phyloP scores from a whole-genome alignment of 148 eudicot genomes.

The Nepenthes gracilis region DNA sequence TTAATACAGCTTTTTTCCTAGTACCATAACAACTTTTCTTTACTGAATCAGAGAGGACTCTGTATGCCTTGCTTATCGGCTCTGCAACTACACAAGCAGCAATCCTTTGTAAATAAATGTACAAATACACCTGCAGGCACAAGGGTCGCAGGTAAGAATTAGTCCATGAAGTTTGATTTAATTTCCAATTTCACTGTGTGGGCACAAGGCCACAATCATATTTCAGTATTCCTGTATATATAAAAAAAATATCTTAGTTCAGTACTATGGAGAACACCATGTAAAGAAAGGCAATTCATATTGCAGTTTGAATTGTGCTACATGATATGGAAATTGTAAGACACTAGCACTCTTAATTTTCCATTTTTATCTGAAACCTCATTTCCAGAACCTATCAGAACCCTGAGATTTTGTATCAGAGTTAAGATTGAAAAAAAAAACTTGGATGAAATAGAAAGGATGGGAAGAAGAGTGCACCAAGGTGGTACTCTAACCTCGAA shows the following conservation, averaged over 20 bases:
- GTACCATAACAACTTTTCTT: conserved; percentile 7
- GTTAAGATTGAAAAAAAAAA: too few species aligned
- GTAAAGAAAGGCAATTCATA: not conserved
- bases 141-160: not conserved
- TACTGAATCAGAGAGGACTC: conserved; percentile 24
- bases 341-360: too few species aligned
- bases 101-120: conserved; percentile 44
- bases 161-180: not conserved
- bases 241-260: too few species aligned
- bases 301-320: not conserved
- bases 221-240: too few species aligned
- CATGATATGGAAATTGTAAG: too few species aligned
- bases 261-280: too few species aligned
- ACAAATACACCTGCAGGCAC: conserved; percentile 57
- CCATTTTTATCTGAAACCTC: too few species aligned
- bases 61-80: conserved; percentile 51
- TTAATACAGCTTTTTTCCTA: conserved; percentile 20
- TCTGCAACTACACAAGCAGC: conserved; percentile 73
- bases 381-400: too few species aligned
- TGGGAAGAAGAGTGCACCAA: too few species aligned
- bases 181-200: not conserved
- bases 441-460: too few species aligned
- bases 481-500: too few species aligned
- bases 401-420: too few species aligned
- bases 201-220: not conserved